Evolutionary conservation across 2,329 filamentous ascomycete species (phyloP).

Genomic region (Emmonsia crescens): DNA sequence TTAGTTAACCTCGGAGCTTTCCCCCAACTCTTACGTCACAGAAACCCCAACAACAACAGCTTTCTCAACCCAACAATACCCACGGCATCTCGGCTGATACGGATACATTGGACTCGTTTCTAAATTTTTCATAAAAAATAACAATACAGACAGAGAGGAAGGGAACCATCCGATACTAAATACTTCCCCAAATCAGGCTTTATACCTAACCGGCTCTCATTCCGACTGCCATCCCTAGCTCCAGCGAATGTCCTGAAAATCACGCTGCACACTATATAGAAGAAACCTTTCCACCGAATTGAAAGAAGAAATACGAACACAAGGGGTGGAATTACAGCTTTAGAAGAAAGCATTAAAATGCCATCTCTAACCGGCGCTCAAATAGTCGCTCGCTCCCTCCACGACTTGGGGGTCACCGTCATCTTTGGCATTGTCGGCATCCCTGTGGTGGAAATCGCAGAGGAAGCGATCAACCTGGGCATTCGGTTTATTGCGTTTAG

Average conservation of each 20-base stretch:
- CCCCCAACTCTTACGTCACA: background rate
- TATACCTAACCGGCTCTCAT: background rate
- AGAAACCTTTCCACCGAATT: background rate
- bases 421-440: slow-evolving; percentile 47
- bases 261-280: background rate
- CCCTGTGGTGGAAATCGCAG: slow-evolving; percentile 47
- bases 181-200: background rate
- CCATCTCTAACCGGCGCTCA: slow-evolving; percentile 30
- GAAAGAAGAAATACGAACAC: background rate
- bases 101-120: background rate
- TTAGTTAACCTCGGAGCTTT: background rate
- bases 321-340: background rate
- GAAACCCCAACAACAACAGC: background rate
- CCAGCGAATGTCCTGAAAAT: background rate
- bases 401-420: slow-evolving; percentile 39
- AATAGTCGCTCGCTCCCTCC: slow-evolving; percentile 39
- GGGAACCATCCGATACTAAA: background rate
- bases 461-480: slow-evolving; percentile 46
- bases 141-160: background rate
- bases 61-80: background rate
- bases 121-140: background rate
- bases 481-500: slow-evolving; percentile 49
- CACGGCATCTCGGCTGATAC: background rate
- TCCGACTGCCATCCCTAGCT: too few relatives aligned
- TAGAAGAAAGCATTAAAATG: background rate